Conservation (phyloP, 352 stramenopile genomes). For the Blastocystis sp. region DNA sequence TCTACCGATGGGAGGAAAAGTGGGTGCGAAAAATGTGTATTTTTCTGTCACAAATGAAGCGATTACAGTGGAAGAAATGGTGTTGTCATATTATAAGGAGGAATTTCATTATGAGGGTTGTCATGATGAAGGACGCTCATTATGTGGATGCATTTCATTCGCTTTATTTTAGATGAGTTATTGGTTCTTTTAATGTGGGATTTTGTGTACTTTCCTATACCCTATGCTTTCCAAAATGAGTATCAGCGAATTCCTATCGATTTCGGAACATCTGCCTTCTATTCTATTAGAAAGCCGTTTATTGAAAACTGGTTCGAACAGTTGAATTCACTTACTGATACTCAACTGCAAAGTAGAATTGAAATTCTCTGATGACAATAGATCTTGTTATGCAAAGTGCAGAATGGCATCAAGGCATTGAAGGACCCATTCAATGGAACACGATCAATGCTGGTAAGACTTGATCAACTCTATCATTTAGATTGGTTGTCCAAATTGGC, state of each 20-base stretch:
- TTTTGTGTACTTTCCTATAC: neutral
- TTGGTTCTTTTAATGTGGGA: neutral
- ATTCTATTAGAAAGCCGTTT: neutral
- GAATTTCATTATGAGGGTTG: neutral
- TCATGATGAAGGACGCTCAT: neutral
- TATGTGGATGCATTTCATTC: neutral
- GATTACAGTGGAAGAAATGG: neutral
- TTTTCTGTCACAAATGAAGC: neutral
- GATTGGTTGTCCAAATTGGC: neutral
- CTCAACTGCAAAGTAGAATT: neutral
- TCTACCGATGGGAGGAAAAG: neutral
- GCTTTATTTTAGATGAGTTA: neutral
- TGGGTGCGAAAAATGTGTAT: neutral
- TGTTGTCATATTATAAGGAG: neutral
- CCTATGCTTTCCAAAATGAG: constrained; percentile 1
- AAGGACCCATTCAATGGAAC: neutral
- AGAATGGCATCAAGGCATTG: neutral
- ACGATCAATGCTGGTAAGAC: neutral
- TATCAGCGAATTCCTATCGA: neutral
- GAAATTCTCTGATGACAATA: neutral
- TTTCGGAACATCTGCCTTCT: neutral
- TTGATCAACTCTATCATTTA: neutral
- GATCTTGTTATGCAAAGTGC: neutral
- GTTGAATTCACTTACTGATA: neutral
- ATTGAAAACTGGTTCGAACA: neutral